Evolutionary conservation across 192 early-diverging fungal species (phyloP).

Genomic region (Coemansia sp.): DNA sequence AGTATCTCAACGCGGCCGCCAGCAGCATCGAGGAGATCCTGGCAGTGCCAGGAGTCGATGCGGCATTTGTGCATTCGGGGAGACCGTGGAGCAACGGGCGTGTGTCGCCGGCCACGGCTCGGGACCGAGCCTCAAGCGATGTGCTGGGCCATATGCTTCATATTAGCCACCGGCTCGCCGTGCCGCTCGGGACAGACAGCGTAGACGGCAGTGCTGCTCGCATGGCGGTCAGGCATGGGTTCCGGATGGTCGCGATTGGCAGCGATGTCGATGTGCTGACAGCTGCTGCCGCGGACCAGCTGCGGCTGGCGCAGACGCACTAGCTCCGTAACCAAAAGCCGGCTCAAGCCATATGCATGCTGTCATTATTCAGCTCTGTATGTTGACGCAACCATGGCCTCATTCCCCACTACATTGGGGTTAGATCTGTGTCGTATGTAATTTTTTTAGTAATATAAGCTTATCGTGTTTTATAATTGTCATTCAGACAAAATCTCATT

Average conservation of each 20-base stretch:
- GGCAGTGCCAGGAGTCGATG: conserved; percentile 44
- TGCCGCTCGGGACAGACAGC: conserved; percentile 41
- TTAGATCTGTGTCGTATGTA: neutral
- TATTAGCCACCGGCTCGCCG: conserved; percentile 5
- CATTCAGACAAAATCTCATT: neutral
- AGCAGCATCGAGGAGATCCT: conserved; percentile 34
- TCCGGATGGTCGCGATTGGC: conserved; percentile 41
- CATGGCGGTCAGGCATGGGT: conserved; percentile 23
- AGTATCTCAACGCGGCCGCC: conserved; percentile 19
- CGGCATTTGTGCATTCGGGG: conserved; percentile 29
- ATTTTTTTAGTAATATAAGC: neutral
- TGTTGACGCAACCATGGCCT: neutral
- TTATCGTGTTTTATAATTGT: neutral
- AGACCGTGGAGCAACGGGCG: conserved; percentile 3
- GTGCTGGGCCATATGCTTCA: conserved; percentile 13
- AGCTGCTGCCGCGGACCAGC: conserved; percentile 35
- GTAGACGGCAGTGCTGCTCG: conserved; percentile 20
- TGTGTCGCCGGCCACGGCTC: neutral
- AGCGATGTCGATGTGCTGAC: conserved; percentile 31
- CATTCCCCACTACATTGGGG: neutral
- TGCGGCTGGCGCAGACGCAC: conserved; percentile 24
- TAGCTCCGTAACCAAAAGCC: neutral
- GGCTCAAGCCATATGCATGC: neutral
- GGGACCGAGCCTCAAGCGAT: conserved; percentile 2
- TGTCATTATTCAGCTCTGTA: neutral